Conservation (phyloP, 2,329 filamentous ascomycete species). For the Diplodia corticola region DNA sequence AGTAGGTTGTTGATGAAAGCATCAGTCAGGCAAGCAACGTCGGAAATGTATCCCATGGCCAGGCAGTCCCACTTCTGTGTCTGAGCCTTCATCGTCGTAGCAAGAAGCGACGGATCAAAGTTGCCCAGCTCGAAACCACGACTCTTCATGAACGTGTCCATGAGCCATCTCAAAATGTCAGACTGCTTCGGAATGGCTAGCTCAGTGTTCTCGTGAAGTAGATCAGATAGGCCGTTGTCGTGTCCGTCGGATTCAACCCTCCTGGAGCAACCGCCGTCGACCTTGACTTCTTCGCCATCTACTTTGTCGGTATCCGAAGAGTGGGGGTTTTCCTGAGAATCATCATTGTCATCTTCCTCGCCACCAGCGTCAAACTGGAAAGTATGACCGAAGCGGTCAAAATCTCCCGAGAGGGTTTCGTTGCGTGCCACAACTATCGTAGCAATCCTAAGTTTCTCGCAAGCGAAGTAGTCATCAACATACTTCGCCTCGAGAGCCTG, state of each 20-base stretch:
- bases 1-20: slow-evolving; percentile 53
- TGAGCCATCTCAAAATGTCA: slow-evolving; percentile 50
- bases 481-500: slow-evolving; percentile 42
- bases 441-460: slow-evolving; percentile 35
- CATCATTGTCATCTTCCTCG: neutral
- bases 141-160: slow-evolving; percentile 44
- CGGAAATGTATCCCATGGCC: slow-evolving; percentile 52
- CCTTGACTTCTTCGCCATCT: no score
- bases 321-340: no score
- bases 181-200: neutral
- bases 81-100: slow-evolving; percentile 54
- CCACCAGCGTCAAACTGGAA: slow-evolving; percentile 27
- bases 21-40: slow-evolving; percentile 55
- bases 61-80: slow-evolving; percentile 56
- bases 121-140: slow-evolving; percentile 59
- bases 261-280: no score
- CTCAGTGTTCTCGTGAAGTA: neutral
- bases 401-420: slow-evolving; percentile 30
- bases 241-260: no score
- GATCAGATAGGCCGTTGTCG: neutral
- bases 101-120: slow-evolving; percentile 45
- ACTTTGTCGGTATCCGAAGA: no score
- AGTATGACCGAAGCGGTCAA: slow-evolving; percentile 31
- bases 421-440: slow-evolving; percentile 36
- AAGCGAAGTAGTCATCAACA: slow-evolving; percentile 38